Conservation (phyloP, 2,329 filamentous ascomycete species). For the Davidsoniella neocaledoniae region DNA sequence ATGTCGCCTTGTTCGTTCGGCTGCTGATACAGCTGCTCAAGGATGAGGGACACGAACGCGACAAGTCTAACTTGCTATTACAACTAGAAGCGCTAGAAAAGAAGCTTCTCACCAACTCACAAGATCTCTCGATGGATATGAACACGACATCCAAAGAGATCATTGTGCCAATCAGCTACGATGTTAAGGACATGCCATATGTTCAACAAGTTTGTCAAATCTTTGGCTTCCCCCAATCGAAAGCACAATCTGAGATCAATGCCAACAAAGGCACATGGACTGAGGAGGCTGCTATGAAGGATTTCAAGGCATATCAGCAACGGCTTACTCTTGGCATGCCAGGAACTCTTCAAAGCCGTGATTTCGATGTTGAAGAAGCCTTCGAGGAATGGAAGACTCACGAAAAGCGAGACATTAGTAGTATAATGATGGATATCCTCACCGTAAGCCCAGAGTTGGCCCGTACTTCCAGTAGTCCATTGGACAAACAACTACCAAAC, state of each 20-base stretch:
- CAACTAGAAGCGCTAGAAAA: constrained; percentile 72
- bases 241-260: constrained; percentile 79
- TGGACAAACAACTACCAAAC: constrained; percentile 39
- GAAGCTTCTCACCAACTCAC: constrained; percentile 85
- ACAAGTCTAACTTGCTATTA: constrained; percentile 67
- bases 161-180: constrained; percentile 66
- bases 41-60: constrained; percentile 69
- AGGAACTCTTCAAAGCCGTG: constrained; percentile 61
- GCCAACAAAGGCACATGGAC: constrained; percentile 70
- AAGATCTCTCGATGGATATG: constrained; percentile 46
- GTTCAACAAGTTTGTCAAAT: constrained; percentile 75
- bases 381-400: constrained; percentile 82
- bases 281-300: constrained; percentile 73
- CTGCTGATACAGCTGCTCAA: constrained; percentile 65
- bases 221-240: constrained; percentile 62
- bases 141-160: constrained; percentile 58
- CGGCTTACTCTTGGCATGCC: constrained; percentile 66
- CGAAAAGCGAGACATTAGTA: constrained; percentile 73
- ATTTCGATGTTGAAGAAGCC: constrained; percentile 80
- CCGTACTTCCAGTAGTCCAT: constrained; percentile 48
- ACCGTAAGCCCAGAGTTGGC: constrained; percentile 73
- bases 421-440: constrained; percentile 85
- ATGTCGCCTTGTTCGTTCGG: constrained; percentile 86
- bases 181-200: constrained; percentile 93
- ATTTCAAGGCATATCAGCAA: constrained; percentile 86